These are phyloP conservation scores for Plantago lanceolata DNA, from an alignment of 305 asterid species.

Conservation along the genomic window DNA sequence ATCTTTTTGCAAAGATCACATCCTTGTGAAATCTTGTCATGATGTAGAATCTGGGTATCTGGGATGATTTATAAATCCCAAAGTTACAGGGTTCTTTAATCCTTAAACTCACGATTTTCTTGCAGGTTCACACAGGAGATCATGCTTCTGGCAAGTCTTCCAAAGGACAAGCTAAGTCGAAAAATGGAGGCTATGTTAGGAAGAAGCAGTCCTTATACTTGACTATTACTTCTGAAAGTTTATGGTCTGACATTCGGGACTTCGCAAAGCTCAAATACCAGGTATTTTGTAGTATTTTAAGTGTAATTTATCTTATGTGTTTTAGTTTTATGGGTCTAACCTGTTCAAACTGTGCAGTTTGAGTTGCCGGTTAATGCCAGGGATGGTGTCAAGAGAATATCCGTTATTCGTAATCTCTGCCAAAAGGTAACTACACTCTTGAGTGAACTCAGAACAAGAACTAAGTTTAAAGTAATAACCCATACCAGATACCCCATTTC, in stretches of 20 bases:
- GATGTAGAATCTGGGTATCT: conserved; percentile 15
- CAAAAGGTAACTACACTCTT: conserved; percentile 51
- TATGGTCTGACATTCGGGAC: conserved; percentile 82
- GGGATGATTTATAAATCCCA: neutral
- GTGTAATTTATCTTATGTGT: conserved; percentile 11
- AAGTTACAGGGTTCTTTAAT: conserved; percentile 6
- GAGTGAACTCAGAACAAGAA: neutral
- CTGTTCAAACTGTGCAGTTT: conserved; percentile 47
- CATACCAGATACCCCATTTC: no score
- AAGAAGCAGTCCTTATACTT: conserved; percentile 56
- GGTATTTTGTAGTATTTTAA: conserved; percentile 39
- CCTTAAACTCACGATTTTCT: conserved; percentile 20
- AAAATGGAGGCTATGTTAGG: conserved; percentile 39
- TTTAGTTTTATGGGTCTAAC: conserved; percentile 13
- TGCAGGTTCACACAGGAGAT: conserved; percentile 54
- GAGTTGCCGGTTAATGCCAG: conserved; percentile 67
- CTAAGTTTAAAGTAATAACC: neutral
- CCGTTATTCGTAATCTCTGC: conserved; percentile 76
- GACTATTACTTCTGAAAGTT: conserved; percentile 59
- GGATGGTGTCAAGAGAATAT: conserved; percentile 58
- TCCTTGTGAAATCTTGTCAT: conserved; percentile 11
- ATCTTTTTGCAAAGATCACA: no score
- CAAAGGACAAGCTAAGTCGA: conserved; percentile 50
- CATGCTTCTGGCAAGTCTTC: conserved; percentile 54
- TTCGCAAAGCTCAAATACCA: conserved; percentile 78